Percentiles rank a stretch among this genome's conserved stretches.
phyloP scores from a whole-genome alignment of 108 stramenopile species.

The Pseudonitzschia delicatissima region DNA sequence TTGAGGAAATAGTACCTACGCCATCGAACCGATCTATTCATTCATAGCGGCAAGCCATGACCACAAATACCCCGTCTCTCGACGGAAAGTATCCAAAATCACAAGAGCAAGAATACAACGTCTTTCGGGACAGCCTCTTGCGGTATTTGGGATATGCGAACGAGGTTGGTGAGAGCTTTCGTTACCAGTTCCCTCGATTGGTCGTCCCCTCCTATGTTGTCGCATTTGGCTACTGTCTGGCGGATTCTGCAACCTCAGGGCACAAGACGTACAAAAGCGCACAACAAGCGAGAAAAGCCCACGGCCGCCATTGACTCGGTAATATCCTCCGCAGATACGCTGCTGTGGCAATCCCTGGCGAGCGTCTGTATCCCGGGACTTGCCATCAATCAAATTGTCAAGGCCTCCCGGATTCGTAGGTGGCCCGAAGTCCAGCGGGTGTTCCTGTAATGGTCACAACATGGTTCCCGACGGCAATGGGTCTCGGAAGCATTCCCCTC shows the following conservation, averaged over 20 bases:
- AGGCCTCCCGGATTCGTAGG: slow-evolving; percentile 58
- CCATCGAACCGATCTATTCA: not conserved
- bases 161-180: slow-evolving; percentile 81
- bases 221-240: slow-evolving; percentile 78
- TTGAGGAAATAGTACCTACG: not conserved
- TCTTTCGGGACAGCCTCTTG: slow-evolving; percentile 72
- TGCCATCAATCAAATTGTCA: slow-evolving; percentile 74
- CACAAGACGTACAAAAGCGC: slow-evolving; percentile 34
- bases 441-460: slow-evolving; percentile 47
- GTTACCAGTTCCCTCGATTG: slow-evolving; percentile 74
- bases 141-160: slow-evolving; percentile 71
- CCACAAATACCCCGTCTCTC: not conserved
- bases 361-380: slow-evolving; percentile 73
- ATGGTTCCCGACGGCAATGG: slow-evolving; percentile 71
- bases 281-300: not conserved
- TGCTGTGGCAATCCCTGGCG: slow-evolving; percentile 69
- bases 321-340: slow-evolving; percentile 58
- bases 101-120: slow-evolving; percentile 43
- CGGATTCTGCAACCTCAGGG: slow-evolving; percentile 65
- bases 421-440: slow-evolving; percentile 39
- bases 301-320: slow-evolving; percentile 34
- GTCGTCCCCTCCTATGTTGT: slow-evolving; percentile 70
- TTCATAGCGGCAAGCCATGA: not conserved
- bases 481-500: slow-evolving; percentile 65
- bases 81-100: not conserved